Evolutionary conservation across 768 basidiomycete genomes (phyloP).

Genomic region (Pleurotus ostreatus): DNA sequence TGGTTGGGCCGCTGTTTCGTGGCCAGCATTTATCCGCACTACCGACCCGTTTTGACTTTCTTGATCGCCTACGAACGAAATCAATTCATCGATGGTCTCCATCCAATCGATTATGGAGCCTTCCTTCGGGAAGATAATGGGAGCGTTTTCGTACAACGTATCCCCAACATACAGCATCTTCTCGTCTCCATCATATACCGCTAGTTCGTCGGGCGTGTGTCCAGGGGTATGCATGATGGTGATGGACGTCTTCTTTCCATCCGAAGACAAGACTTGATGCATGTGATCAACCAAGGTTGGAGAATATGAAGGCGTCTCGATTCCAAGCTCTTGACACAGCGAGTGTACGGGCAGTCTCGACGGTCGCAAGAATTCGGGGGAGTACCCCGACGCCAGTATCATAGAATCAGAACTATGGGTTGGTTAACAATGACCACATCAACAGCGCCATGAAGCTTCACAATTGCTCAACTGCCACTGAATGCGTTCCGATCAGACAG

Average conservation of each 20-base stretch:
- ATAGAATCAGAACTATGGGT: slow-evolving; percentile 33
- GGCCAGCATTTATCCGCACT: slow-evolving; percentile 46
- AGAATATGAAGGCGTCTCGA: slow-evolving; percentile 40
- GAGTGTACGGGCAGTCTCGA: slow-evolving; percentile 39
- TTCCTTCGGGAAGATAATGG: slow-evolving; percentile 51
- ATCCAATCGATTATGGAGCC: slow-evolving; percentile 53
- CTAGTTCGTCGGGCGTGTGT: slow-evolving; percentile 57
- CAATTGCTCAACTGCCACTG: slow-evolving; percentile 51
- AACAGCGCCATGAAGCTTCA: slow-evolving; percentile 14
- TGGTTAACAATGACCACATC: neutral
- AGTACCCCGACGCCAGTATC: slow-evolving; percentile 45
- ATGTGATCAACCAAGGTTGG: slow-evolving; percentile 43
- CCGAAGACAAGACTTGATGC: slow-evolving; percentile 13
- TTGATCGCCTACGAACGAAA: slow-evolving; percentile 32
- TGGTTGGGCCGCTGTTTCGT: slow-evolving; percentile 39
- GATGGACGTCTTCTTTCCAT: slow-evolving; percentile 21
- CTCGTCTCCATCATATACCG: slow-evolving; percentile 45
- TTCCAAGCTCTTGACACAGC: slow-evolving; percentile 36
- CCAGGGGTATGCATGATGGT: slow-evolving; percentile 52
- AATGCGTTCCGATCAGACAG: neutral
- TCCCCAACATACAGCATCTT: slow-evolving; percentile 56
- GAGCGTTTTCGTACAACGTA: slow-evolving; percentile 49
- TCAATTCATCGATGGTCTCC: slow-evolving; percentile 35
- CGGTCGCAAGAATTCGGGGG: slow-evolving; percentile 38
- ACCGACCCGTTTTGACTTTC: neutral